A percentile compares a stretch with the other conserved stretches of the same genome.
phyloP scores from a whole-genome alignment of 441 rosid genomes.

The Brassica balearica region DNA sequence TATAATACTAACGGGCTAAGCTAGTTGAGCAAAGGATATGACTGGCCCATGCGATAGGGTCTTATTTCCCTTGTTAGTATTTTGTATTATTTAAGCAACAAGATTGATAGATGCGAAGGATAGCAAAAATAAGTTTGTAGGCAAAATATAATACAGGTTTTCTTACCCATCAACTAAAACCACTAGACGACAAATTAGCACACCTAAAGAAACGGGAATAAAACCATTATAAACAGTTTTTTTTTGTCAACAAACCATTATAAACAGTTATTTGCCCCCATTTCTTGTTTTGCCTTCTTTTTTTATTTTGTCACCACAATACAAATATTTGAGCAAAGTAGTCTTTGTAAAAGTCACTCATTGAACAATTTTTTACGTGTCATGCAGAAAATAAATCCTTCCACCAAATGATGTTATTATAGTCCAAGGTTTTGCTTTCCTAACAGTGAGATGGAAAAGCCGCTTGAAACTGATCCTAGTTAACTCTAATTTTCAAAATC shows the following conservation, averaged over 20 bases:
- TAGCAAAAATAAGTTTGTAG: neutral
- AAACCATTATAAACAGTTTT: constrained; percentile 7
- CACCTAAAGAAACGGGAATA: neutral
- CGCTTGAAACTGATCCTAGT: constrained; percentile 19
- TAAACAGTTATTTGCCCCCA: neutral
- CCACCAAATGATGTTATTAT: constrained; percentile 30
- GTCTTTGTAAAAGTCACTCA: constrained; percentile 27
- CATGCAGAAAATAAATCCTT: constrained; percentile 24
- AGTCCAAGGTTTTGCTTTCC: constrained; percentile 29
- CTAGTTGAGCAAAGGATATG: constrained; percentile 2
- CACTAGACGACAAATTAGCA: neutral
- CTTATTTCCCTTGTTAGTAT: neutral
- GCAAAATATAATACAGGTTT: neutral
- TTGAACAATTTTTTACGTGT: constrained; percentile 34
- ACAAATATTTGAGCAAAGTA: neutral
- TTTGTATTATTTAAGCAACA: neutral
- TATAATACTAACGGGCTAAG: constrained; percentile 7
- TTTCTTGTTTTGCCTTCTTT: neutral
- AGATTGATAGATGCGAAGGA: neutral
- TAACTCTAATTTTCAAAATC: neutral
- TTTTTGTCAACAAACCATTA: too few species aligned
- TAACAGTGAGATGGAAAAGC: constrained; percentile 3
- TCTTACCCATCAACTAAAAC: neutral
- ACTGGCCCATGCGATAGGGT: constrained; percentile 16
- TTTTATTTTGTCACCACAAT: constrained; percentile 3